These are phyloP conservation scores for Alternaria ethzedia DNA, from an alignment of 2,329 filamentous ascomycete genomes.

Conservation along the genomic window DNA sequence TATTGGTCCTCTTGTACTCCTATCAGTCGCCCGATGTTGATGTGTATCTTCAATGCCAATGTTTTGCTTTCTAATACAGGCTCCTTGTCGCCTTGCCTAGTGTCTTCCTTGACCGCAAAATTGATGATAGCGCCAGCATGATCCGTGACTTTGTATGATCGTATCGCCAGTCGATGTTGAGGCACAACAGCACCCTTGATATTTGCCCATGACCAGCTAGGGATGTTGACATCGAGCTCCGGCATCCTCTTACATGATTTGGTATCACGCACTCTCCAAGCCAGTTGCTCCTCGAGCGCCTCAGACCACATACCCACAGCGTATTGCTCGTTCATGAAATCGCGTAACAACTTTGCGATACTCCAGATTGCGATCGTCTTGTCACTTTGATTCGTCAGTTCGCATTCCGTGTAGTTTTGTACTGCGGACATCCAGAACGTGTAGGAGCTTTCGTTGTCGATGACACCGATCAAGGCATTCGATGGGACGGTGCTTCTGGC, in stretches of 20 bases:
- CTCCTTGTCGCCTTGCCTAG: background rate
- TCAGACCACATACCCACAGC: conserved; percentile 29
- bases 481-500: background rate
- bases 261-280: conserved; percentile 16
- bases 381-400: conserved; percentile 27
- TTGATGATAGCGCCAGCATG: background rate
- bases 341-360: conserved; percentile 31
- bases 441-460: background rate
- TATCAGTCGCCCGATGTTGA: background rate
- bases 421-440: conserved; percentile 29
- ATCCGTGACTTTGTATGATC: background rate
- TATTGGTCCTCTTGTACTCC: background rate
- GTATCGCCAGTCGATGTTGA: background rate
- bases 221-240: background rate
- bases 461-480: background rate
- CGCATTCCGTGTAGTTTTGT: conserved; percentile 24
- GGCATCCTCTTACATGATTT: background rate
- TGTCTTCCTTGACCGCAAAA: background rate
- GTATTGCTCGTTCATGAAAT: conserved; percentile 26
- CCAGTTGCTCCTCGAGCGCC: conserved; percentile 31
- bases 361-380: conserved; percentile 33
- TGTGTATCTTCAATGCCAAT: background rate
- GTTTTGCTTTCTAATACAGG: background rate
- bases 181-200: background rate
- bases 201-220: background rate